These are phyloP conservation scores for Heliosperma pusillum DNA, from an alignment of 148 eudicot species.

Conservation along the genomic window DNA sequence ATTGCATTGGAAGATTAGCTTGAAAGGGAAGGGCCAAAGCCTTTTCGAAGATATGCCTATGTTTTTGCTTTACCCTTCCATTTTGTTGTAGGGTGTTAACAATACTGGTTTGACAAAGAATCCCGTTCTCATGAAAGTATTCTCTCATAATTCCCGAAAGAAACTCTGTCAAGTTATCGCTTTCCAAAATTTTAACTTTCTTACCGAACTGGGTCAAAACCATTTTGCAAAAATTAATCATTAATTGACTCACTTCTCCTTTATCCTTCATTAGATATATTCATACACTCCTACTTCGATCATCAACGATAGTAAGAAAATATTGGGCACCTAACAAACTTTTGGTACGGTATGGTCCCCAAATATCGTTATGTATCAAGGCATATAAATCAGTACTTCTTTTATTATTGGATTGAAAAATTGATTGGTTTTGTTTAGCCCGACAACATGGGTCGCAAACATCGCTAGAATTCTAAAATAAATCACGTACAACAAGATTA, in stretches of 20 bases:
- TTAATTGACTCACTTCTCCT: background rate
- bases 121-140: background rate
- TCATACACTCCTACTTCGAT: background rate
- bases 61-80: background rate
- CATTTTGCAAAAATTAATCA: background rate
- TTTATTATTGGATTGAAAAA: background rate
- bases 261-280: background rate
- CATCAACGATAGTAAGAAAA: slow-evolving; percentile 4
- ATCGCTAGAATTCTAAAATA: background rate
- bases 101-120: background rate
- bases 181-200: background rate
- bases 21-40: background rate
- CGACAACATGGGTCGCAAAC: slow-evolving; percentile 5
- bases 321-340: background rate
- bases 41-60: background rate
- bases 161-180: slow-evolving; percentile 1
- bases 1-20: background rate
- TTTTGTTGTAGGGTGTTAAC: slow-evolving; percentile 4
- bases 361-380: too few species aligned
- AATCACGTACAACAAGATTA: background rate
- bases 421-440: background rate
- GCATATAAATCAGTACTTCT: background rate
- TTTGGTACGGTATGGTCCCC: too few species aligned
- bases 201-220: background rate
- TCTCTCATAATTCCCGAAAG: background rate